phyloP scores from a whole-genome alignment of 2,329 filamentous ascomycete species.

The Colletotrichum sp. region DNA sequence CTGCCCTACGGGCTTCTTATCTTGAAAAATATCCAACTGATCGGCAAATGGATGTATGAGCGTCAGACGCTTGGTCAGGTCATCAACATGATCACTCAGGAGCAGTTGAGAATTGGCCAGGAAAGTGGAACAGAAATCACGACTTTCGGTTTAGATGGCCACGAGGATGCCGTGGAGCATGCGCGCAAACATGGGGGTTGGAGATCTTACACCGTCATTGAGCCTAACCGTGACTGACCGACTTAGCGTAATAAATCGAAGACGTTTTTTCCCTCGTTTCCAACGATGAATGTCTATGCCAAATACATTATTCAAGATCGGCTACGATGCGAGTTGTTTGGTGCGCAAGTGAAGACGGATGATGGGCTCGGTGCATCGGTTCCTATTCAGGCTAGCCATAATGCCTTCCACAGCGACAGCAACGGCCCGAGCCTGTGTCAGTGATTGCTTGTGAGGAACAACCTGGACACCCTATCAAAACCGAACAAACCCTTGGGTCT shows the following conservation, averaged over 20 bases:
- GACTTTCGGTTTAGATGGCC: slow-evolving; percentile 35
- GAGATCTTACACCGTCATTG: slow-evolving; percentile 23
- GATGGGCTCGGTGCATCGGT: not conserved
- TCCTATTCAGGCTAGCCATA: not conserved
- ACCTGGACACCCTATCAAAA: not conserved
- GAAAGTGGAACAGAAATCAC: slow-evolving; percentile 31
- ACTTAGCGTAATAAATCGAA: not conserved
- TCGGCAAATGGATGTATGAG: slow-evolving; percentile 48
- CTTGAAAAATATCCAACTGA: slow-evolving; percentile 36
- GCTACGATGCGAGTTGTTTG: not conserved
- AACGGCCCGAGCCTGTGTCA: not conserved
- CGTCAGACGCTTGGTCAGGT: slow-evolving; percentile 36
- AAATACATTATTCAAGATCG: not conserved
- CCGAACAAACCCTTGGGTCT: not conserved
- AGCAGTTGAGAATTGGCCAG: slow-evolving; percentile 37
- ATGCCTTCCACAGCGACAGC: not conserved
- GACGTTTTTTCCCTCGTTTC: not conserved
- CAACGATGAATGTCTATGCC: not conserved
- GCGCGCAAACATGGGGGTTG: slow-evolving; percentile 20
- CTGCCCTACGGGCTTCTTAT: slow-evolving; percentile 38
- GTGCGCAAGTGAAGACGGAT: not conserved
- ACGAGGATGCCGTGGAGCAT: slow-evolving; percentile 31
- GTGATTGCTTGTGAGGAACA: not conserved
- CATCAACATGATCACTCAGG: slow-evolving; percentile 42
- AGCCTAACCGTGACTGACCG: not conserved